Base-by-base conservation (phyloP, 2,329 filamentous ascomycete species). In the Dothideomycetes sp. region DNA sequence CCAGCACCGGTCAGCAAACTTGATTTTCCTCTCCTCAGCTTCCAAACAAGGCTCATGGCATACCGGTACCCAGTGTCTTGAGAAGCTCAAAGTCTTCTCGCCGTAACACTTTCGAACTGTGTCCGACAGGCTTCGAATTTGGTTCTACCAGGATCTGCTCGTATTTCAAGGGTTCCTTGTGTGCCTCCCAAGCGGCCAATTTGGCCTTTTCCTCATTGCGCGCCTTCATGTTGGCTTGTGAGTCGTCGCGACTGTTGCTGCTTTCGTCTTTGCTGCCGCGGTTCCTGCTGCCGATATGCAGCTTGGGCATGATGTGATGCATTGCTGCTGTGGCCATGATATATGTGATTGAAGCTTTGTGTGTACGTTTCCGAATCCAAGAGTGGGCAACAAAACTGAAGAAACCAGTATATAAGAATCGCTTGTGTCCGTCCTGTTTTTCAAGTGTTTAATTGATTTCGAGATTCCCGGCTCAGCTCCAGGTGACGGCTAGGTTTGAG, bases 1-100 rank as follows among this genome's bases (percentile, higher is more conserved):
- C 24, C 9, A 4, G 23, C 12, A 12, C 23, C 34, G 13, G 16
- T 41, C 23, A 41, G 37, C 35, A 31, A 30, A 23, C 4, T 6
- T 6, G n/a, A 15, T 13, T 11, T 18, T 4, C 24, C 13, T 4
- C 10, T 16, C 10, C 30, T 20, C 5, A 3, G 24, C n/a, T 7
- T 6, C 19, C n/a, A 10, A 11, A 12, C 15, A n/a, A 11, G n/a
- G 2, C 7, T 15, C 16, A 13, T 23, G 18, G 32, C 19, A 54
- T 61, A 80, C 81, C 83, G 28, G 83, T 88, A 47, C 80, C 84
- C 48, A 89, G 65, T 10, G 84, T 88, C 59, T 83, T 79, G 49
- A 88, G 71, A 35, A 84, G 69, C 45, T 76, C 70, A 57, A 88
- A 88, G 64, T 87, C 80, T 45, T 71, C 64, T 44, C 63, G 59